Percentiles rank a stretch among this genome's conserved stretches.
phyloP scores from a whole-genome alignment of 306 rosid genomes.

The Crataegus laevigata region DNA sequence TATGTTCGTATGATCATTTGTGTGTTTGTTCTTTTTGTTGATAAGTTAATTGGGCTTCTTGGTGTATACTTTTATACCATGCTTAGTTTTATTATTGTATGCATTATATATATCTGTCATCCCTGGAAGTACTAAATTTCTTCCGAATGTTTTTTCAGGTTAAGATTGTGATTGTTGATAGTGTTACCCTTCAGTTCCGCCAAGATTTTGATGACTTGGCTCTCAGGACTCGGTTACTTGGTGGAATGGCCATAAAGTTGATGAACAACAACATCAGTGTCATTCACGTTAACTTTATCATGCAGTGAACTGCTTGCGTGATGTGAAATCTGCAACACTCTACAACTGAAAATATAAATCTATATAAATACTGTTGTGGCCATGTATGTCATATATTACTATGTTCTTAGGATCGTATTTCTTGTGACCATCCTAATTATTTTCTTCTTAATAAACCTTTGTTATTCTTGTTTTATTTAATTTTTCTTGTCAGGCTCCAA shows the following conservation, averaged over 20 bases:
- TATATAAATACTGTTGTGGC: neutral
- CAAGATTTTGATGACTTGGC: slow-evolving; percentile 91
- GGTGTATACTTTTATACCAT: neutral
- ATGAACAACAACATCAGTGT: slow-evolving; percentile 46
- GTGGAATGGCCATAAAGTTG: slow-evolving; percentile 85
- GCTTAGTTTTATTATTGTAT: neutral
- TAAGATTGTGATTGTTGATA: slow-evolving; percentile 73
- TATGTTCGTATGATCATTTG: neutral
- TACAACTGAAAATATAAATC: neutral
- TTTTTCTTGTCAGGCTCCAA: neutral
- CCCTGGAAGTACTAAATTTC: neutral
- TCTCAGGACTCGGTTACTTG: slow-evolving; percentile 72
- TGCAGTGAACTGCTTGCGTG: neutral
- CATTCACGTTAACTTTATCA: neutral
- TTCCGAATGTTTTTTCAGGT: slow-evolving; percentile 36
- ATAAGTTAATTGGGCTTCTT: neutral
- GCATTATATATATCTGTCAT: neutral
- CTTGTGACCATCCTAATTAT: neutral
- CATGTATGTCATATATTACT: neutral
- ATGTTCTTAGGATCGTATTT: neutral
- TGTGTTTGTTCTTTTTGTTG: neutral
- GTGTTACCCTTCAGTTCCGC: slow-evolving; percentile 92
- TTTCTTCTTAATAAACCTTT: neutral
- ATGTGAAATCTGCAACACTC: neutral
- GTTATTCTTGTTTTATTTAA: neutral